phyloP scores from a whole-genome alignment of 139 green algal genomes.

The Picochlorum sp. region DNA sequence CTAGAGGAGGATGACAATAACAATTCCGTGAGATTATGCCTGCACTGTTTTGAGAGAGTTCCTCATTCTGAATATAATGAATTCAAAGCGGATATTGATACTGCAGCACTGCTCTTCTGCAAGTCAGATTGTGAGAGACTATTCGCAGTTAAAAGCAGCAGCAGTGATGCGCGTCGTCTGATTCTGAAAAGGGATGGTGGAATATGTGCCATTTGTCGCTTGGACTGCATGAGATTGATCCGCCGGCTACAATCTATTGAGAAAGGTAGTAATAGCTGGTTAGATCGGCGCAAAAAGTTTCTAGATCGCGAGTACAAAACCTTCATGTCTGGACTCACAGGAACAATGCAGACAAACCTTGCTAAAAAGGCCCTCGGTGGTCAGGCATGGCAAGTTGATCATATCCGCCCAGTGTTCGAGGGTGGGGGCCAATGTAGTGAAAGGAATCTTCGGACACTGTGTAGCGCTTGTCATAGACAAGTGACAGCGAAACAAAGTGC shows the following conservation, averaged over 20 bases:
- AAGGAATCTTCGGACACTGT: constrained; percentile 87
- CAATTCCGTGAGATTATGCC: background rate
- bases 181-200: constrained; percentile 64
- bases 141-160: constrained; percentile 43
- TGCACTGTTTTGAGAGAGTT: constrained; percentile 2
- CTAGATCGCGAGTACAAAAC: background rate
- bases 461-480: constrained; percentile 64
- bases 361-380: constrained; percentile 51
- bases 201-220: constrained; percentile 51
- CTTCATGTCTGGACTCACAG: too few relatives aligned
- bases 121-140: constrained; percentile 50
- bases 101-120: constrained; percentile 21
- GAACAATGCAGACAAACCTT: background rate
- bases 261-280: constrained; percentile 5
- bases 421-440: constrained; percentile 78
- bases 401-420: constrained; percentile 72
- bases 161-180: constrained; percentile 45
- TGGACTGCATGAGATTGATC: constrained; percentile 65
- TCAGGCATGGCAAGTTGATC: constrained; percentile 82
- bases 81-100: background rate
- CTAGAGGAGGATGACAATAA: background rate
- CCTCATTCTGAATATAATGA: background rate
- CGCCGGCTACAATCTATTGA: constrained; percentile 54
- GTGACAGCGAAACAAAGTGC: constrained; percentile 48
- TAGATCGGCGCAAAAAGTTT: constrained; percentile 11